Percentiles rank a stretch among this genome's conserved stretches.
Evolutionary conservation across 805 yeast genomes (phyloP).

Genomic region (Torulaspora indica): DNA sequence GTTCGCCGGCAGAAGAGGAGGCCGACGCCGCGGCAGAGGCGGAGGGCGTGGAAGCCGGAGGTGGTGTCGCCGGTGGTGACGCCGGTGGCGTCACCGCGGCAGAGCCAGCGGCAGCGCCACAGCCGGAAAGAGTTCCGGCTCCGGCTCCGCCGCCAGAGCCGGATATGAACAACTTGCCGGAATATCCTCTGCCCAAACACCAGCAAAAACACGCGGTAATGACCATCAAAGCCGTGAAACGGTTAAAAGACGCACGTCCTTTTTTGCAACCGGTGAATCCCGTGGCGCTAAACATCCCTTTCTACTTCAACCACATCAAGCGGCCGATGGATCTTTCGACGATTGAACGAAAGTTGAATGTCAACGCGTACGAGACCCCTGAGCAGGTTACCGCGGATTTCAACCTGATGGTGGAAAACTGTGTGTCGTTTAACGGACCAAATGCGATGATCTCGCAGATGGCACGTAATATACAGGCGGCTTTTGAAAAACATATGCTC

Average conservation of each 20-base stretch:
- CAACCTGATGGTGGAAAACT: conserved; percentile 77
- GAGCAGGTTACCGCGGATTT: conserved; percentile 70
- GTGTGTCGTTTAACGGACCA: conserved; percentile 80
- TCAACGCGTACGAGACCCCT: conserved; percentile 66
- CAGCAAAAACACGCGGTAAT: conserved; percentile 76
- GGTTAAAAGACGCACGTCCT: conserved; percentile 89
- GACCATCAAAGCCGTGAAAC: conserved; percentile 77
- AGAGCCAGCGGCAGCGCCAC: not conserved
- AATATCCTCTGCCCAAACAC: conserved; percentile 68
- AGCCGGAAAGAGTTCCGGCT: conserved; percentile 45
- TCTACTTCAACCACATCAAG: conserved; percentile 75
- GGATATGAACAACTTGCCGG: conserved; percentile 64
- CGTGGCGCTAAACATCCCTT: conserved; percentile 82
- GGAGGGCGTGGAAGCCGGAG: too few relatives aligned
- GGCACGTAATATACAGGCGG: conserved; percentile 86
- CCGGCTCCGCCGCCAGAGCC: conserved; percentile 74
- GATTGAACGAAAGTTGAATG: conserved; percentile 72
- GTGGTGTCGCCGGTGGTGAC: too few relatives aligned
- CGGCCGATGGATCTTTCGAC: conserved; percentile 94
- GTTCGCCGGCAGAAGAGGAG: not conserved
- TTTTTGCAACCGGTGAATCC: conserved; percentile 87
- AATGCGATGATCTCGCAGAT: conserved; percentile 79
- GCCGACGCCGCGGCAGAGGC: not conserved
- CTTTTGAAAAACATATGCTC: conserved; percentile 87
- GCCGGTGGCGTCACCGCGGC: too few relatives aligned